Conservation (phyloP, 2,329 filamentous ascomycete genomes). For the Aspergillus sclerotialis region DNA sequence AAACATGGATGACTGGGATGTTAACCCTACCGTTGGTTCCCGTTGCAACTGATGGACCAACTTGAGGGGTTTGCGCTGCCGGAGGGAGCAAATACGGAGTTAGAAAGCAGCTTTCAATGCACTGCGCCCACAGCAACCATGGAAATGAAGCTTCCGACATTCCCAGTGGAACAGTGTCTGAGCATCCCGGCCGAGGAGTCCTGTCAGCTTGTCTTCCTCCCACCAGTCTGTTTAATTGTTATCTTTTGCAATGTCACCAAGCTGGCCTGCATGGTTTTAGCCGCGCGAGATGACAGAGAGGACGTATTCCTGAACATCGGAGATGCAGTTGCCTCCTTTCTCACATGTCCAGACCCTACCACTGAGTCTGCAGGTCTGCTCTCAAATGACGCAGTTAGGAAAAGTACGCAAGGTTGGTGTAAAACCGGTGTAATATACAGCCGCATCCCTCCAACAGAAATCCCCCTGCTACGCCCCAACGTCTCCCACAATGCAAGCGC, state of each 20-base stretch:
- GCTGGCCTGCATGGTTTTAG: constrained; percentile 3
- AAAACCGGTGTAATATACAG: too few relatives aligned
- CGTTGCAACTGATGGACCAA: too few relatives aligned
- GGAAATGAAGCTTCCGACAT: too few relatives aligned
- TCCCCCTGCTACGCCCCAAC: not conserved
- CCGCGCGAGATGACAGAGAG: not conserved
- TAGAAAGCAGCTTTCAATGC: too few relatives aligned
- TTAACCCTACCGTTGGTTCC: too few relatives aligned
- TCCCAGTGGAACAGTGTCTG: too few relatives aligned
- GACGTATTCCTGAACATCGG: constrained; percentile 16
- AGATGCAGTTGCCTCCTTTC: constrained; percentile 27
- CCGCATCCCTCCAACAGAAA: not conserved
- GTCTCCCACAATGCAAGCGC: not conserved
- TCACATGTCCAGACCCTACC: constrained; percentile 16
- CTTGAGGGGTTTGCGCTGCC: too few relatives aligned
- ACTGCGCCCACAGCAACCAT: too few relatives aligned
- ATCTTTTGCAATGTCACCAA: constrained; percentile 4
- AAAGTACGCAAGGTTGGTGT: not conserved
- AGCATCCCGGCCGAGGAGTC: too few relatives aligned
- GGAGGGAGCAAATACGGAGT: too few relatives aligned
- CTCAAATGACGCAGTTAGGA: not conserved
- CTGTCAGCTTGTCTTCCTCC: constrained; percentile 3
- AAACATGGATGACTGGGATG: too few relatives aligned
- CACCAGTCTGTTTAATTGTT: constrained; percentile 1
- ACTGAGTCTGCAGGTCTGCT: constrained; percentile 14